These are phyloP conservation scores for Saccharomyces hybrid DNA, from an alignment of 1,139 yeast genomes.

Conservation along the genomic window DNA sequence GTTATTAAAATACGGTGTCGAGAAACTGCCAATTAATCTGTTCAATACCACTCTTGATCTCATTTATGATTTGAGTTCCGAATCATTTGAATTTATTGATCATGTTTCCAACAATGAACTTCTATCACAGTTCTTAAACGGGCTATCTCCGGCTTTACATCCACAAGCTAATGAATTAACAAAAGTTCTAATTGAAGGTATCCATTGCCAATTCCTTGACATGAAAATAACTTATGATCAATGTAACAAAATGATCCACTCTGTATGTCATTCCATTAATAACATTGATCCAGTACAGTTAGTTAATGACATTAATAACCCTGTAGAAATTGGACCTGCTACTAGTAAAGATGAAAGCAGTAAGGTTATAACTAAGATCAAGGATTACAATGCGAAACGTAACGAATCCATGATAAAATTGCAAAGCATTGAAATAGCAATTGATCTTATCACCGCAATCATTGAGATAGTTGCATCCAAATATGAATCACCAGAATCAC, in stretches of 20 bases:
- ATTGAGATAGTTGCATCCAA: slow-evolving; percentile 49
- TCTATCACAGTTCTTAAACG: slow-evolving; percentile 23
- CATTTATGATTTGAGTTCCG: slow-evolving; percentile 59
- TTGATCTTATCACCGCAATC: slow-evolving; percentile 69
- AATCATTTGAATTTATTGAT: slow-evolving; percentile 51
- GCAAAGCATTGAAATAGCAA: slow-evolving; percentile 58
- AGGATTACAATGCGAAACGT: slow-evolving; percentile 37
- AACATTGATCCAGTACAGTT: slow-evolving; percentile 39
- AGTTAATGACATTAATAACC: slow-evolving; percentile 13
- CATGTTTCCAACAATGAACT: slow-evolving; percentile 26
- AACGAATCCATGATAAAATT: slow-evolving; percentile 46
- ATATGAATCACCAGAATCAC: slow-evolving; percentile 13
- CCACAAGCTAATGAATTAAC: slow-evolving; percentile 37
- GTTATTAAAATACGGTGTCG: slow-evolving; percentile 33
- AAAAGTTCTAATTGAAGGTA: slow-evolving; percentile 50
- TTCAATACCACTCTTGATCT: slow-evolving; percentile 52
- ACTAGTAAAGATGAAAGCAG: slow-evolving; percentile 32
- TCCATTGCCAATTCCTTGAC: slow-evolving; percentile 53
- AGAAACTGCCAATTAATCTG: slow-evolving; percentile 37
- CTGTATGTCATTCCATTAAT: slow-evolving; percentile 29
- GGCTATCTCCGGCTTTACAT: slow-evolving; percentile 14
- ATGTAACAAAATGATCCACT: slow-evolving; percentile 29
- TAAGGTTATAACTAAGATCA: slow-evolving; percentile 38
- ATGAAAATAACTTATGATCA: slow-evolving; percentile 19
- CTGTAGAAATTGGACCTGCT: slow-evolving; percentile 31